Conservation (phyloP, 805 yeast species). For the Candida multigemmis region DNA sequence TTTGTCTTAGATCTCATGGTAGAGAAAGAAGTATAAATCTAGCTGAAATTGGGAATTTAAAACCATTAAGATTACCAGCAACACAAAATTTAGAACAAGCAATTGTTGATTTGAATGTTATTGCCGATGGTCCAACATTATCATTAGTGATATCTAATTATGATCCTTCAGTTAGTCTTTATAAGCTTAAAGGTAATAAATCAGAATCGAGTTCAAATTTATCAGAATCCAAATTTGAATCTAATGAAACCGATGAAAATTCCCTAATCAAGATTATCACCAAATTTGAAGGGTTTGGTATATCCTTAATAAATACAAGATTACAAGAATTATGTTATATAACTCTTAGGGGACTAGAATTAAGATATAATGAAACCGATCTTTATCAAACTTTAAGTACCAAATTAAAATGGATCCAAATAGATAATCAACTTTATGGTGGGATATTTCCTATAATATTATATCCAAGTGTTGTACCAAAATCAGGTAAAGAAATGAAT, state of each 20-base stretch:
- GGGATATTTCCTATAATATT: slow-evolving; percentile 80
- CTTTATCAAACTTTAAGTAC: slow-evolving; percentile 70
- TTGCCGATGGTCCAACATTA: slow-evolving; percentile 94
- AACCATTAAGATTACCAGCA: slow-evolving; percentile 72
- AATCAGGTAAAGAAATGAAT: slow-evolving; percentile 72
- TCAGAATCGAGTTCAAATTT: slow-evolving; percentile 20
- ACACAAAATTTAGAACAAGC: slow-evolving; percentile 26
- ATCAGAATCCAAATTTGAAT: slow-evolving; percentile 44
- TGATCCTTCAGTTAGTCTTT: slow-evolving; percentile 69
- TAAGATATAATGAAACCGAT: slow-evolving; percentile 76
- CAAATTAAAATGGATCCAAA: slow-evolving; percentile 89
- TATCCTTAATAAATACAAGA: slow-evolving; percentile 69
- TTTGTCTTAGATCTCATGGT: slow-evolving; percentile 63
- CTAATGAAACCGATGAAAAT: slow-evolving; percentile 43
- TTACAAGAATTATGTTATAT: slow-evolving; percentile 74
- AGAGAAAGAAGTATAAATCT: slow-evolving; percentile 72
- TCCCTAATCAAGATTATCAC: slow-evolving; percentile 46
- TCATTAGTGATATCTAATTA: slow-evolving; percentile 77
- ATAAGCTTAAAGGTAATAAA: slow-evolving; percentile 38
- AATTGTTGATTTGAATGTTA: slow-evolving; percentile 80
- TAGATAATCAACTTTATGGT: slow-evolving; percentile 87
- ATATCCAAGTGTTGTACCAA: slow-evolving; percentile 86
- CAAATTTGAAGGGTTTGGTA: slow-evolving; percentile 75
- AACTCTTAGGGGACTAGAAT: slow-evolving; percentile 74
- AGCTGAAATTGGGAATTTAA: slow-evolving; percentile 86